A percentile compares a stretch with the other conserved stretches of the same genome.
Evolutionary conservation across 495 filamentous ascomycete genomes (phyloP).

Genomic region (Penicillium waksmanii): DNA sequence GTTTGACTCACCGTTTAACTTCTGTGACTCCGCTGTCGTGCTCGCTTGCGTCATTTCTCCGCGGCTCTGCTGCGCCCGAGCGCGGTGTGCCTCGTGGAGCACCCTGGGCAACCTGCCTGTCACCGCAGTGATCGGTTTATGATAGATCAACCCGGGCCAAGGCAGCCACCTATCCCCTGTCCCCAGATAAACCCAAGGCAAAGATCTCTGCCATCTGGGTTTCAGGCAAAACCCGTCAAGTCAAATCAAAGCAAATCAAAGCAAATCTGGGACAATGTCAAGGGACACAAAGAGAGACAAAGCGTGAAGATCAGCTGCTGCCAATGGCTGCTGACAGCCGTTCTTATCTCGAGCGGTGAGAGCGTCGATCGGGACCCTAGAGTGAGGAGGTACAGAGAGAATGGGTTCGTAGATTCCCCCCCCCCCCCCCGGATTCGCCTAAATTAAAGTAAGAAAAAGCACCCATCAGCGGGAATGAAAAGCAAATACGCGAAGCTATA

Average conservation of each 20-base stretch:
- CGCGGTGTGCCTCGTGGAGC: neutral
- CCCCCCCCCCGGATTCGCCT: neutral
- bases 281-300: neutral
- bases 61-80: conserved; percentile 21
- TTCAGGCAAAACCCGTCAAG: neutral
- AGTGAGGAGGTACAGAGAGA: no score
- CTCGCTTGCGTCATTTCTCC: conserved; percentile 27
- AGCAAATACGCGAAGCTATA: neutral
- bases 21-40: conserved; percentile 19
- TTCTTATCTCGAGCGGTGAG: conserved; percentile 3
- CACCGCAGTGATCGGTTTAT: neutral
- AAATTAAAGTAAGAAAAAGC: neutral
- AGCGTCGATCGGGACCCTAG: neutral
- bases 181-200: neutral
- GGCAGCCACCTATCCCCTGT: neutral
- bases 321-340: neutral
- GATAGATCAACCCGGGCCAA: neutral
- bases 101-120: neutral
- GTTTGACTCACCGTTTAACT: conserved; percentile 10
- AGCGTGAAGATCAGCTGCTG: neutral
- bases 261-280: neutral
- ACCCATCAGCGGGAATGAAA: neutral
- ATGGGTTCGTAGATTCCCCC: neutral
- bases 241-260: neutral
- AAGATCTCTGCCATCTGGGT: neutral